Percentiles rank a stretch among this genome's conserved stretches.
Conservation (phyloP, 768 basidiomycete species). For the Gyrodon lividus region DNA sequence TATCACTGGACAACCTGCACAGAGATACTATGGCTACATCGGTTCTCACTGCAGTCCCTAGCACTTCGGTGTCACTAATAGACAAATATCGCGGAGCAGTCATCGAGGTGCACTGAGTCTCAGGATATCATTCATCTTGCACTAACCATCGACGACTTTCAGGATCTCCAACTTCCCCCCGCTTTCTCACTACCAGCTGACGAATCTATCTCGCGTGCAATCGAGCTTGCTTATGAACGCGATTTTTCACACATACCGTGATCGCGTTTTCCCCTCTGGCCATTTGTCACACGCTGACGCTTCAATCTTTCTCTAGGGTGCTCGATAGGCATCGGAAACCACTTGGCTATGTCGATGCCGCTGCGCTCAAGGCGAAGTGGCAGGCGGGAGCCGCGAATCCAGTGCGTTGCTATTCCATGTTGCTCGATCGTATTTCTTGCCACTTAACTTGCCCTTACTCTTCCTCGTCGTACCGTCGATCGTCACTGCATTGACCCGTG, state of each 20-base stretch:
- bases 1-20: background rate
- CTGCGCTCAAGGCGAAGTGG: constrained; percentile 73
- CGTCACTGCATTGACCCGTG: background rate
- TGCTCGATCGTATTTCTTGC: background rate
- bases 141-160: constrained; percentile 1
- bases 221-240: constrained; percentile 88
- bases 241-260: constrained; percentile 95
- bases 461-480: background rate
- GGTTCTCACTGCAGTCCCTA: constrained; percentile 2
- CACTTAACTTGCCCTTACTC: background rate
- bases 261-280: constrained; percentile 15
- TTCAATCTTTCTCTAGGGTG: constrained; percentile 47
- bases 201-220: constrained; percentile 71
- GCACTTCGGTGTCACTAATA: constrained; percentile 9
- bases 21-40: constrained; percentile 4
- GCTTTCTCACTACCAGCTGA: constrained; percentile 77
- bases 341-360: constrained; percentile 82
- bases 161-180: constrained; percentile 83
- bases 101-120: constrained; percentile 63
- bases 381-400: constrained; percentile 70
- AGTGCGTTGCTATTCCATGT: constrained; percentile 40
- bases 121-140: background rate
- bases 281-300: background rate
- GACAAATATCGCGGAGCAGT: constrained; percentile 86
- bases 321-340: constrained; percentile 70